phyloP scores from a whole-genome alignment of 129 eudicot species.

The Centaurea solstitialis region DNA sequence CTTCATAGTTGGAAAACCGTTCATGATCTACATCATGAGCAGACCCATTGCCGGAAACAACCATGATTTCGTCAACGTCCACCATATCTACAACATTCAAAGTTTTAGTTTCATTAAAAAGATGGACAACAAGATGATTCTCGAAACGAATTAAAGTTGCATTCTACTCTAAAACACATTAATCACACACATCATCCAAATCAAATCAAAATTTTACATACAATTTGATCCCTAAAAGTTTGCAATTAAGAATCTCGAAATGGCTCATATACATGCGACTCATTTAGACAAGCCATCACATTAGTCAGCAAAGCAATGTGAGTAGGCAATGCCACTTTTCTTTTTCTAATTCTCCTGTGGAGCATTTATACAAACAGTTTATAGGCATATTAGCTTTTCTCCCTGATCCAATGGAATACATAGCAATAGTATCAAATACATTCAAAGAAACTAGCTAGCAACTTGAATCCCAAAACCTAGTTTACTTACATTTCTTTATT shows the following conservation, averaged over 20 bases:
- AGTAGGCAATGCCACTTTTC: slow-evolving; percentile 11
- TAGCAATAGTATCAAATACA: not conserved
- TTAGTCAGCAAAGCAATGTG: slow-evolving; percentile 4
- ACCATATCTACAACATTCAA: slow-evolving; percentile 38
- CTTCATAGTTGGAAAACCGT: slow-evolving; percentile 29
- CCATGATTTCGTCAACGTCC: slow-evolving; percentile 51
- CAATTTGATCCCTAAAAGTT: not conserved
- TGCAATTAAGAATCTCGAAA: not conserved
- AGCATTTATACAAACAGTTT: not conserved
- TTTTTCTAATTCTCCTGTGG: not conserved
- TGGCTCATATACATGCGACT: not conserved
- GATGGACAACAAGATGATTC: not conserved
- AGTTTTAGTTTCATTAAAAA: not conserved
- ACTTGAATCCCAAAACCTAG: slow-evolving; percentile 19
- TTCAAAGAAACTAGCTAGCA: not conserved
- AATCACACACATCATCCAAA: not conserved
- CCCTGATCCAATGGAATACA: slow-evolving; percentile 10
- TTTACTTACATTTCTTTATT: slow-evolving; percentile 23
- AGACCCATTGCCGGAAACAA: slow-evolving; percentile 48
- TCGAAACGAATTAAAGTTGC: not conserved
- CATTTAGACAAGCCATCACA: not conserved
- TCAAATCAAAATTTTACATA: not conserved
- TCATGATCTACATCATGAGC: slow-evolving; percentile 44
- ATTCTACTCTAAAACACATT: not conserved
- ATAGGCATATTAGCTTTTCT: slow-evolving; percentile 12